Evolutionary conservation across 495 filamentous ascomycete genomes (phyloP).

Genomic region (Parmelia sp.): DNA sequence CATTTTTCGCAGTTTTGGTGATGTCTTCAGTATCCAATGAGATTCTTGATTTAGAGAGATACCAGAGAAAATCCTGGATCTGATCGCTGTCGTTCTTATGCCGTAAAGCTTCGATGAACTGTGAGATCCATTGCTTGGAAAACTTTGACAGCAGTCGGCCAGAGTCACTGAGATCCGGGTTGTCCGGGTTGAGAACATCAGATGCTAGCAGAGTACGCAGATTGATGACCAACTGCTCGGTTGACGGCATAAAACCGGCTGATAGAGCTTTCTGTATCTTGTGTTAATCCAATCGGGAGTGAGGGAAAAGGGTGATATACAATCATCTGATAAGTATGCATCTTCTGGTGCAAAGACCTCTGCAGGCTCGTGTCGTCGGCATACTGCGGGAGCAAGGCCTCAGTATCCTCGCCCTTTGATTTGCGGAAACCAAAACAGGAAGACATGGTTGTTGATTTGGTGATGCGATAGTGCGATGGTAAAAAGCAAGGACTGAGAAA

Average conservation of each 20-base stretch:
- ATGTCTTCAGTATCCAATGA: constrained; percentile 63
- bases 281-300: not conserved
- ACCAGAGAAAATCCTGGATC: constrained; percentile 90
- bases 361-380: constrained; percentile 75
- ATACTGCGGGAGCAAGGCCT: constrained; percentile 80
- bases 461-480: not conserved
- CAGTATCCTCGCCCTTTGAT: constrained; percentile 48
- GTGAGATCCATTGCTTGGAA: constrained; percentile 60
- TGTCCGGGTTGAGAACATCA: constrained; percentile 70
- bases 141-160: constrained; percentile 68
- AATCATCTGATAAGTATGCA: constrained; percentile 88
- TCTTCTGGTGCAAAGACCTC: constrained; percentile 69
- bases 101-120: constrained; percentile 68
- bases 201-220: constrained; percentile 72
- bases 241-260: constrained; percentile 87
- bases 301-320: constrained; percentile 14
- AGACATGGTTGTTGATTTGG: constrained; percentile 38
- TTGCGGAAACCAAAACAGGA: constrained; percentile 48
- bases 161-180: constrained; percentile 67
- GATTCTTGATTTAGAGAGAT: constrained; percentile 61
- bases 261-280: constrained; percentile 52
- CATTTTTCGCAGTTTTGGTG: constrained; percentile 52
- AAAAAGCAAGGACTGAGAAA: no score
- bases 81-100: constrained; percentile 82
- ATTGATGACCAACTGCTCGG: constrained; percentile 75